Evolutionary conservation across 768 basidiomycete genomes (phyloP).

Genomic region (Coprinopsis sp.): DNA sequence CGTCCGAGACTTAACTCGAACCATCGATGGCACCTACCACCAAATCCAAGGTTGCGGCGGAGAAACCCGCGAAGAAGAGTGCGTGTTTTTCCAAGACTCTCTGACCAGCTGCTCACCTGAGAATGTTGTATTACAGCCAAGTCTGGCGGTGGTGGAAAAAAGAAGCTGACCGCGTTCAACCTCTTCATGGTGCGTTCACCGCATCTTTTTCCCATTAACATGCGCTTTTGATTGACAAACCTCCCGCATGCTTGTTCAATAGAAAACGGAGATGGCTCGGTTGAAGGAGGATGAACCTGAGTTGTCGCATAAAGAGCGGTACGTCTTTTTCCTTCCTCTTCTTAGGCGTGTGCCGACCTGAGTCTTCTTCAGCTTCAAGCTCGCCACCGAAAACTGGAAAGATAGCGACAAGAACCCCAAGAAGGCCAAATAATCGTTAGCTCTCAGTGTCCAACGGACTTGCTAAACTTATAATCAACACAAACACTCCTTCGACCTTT

Average conservation of each 20-base stretch:
- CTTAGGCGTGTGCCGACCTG: slow-evolving; percentile 12
- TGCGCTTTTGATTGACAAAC: slow-evolving; percentile 6
- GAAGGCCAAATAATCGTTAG: slow-evolving; percentile 30
- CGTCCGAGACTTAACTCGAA: slow-evolving; percentile 4
- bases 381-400: slow-evolving; percentile 76
- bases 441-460: not conserved
- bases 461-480: not conserved
- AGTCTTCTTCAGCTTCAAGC: slow-evolving; percentile 52
- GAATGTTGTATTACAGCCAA: slow-evolving; percentile 36
- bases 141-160: slow-evolving; percentile 49
- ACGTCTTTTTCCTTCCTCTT: slow-evolving; percentile 19
- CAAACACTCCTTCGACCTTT: slow-evolving; percentile 5
- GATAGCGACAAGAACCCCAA: slow-evolving; percentile 65
- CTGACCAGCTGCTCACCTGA: slow-evolving; percentile 14
- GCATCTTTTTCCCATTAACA: not conserved
- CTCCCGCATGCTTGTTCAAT: no score
- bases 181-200: slow-evolving; percentile 53
- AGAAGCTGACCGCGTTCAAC: slow-evolving; percentile 70
- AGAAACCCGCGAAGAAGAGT: slow-evolving; percentile 58
- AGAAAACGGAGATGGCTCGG: slow-evolving; percentile 76
- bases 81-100: slow-evolving; percentile 18
- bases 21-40: slow-evolving; percentile 41
- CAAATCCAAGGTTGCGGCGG: slow-evolving; percentile 34
- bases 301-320: slow-evolving; percentile 73
- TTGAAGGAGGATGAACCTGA: slow-evolving; percentile 73